Evolutionary conservation across 2,329 filamentous ascomycete genomes (phyloP), one percentile per base, ranked within the genome.

Genomic region (Fusarium concolor): DNA sequence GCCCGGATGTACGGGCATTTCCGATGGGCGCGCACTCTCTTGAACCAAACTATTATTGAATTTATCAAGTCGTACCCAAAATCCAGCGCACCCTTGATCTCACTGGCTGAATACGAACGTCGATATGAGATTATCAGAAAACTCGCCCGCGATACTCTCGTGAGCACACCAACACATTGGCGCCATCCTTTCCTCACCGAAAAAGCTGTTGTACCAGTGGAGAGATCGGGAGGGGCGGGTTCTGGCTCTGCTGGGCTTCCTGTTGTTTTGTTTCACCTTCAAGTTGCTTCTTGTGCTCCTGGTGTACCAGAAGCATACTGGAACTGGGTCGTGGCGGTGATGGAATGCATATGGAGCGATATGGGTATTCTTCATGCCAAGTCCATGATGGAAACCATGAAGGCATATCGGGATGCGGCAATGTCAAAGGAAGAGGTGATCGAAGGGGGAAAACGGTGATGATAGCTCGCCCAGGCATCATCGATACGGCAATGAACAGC

Each of bases 1-100:
- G 85, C 83, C 10, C 81, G 84, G 24, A 80, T 86, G 39, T 89
- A 85, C 85, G 87, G 86, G 61, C 84, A 89, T 67, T 88, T 85
- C 68, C 85, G 88, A 24, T 88, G 86, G 81, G 81, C 82, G 9
- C 83, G 86, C n/a, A 83, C 88, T 24, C 75, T 89, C 11, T 72
- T 83, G 17, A 84, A 82, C 71, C 82, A 87, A 62, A 79, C 81
- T 41, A 81, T 89, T 14, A 74, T 86, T 11, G 78, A 79, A 12
- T 72, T 81, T 31, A 74, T 76, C 7, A 75, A 76, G 38, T 72
- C 71, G 1, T 81, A 79, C 54, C 84, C 84, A 0, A 49, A 70
- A 9, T 83, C 81, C 6, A 78, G 79, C 46, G 61, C 68, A 6
- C 68, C 73, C 2, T 69, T 78, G n/a, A 64, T 81, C 17, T 62